phyloP scores from a whole-genome alignment of 352 stramenopile species.

The Globisporangium paroecandrum region DNA sequence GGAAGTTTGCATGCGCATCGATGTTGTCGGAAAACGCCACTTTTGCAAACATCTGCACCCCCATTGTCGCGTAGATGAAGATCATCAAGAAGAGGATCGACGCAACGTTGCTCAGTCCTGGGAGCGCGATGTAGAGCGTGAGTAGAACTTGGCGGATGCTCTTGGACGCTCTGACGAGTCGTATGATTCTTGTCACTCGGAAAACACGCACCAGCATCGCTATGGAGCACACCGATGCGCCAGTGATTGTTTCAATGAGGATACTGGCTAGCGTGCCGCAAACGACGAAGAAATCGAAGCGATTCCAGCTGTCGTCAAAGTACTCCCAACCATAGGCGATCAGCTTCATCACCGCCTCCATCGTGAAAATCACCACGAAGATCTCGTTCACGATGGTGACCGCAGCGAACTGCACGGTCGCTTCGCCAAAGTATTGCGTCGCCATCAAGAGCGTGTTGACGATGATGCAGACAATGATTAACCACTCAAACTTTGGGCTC shows the following conservation, averaged over 20 bases:
- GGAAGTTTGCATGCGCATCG: slow-evolving; percentile 90
- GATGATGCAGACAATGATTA: slow-evolving; percentile 89
- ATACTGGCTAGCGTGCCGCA: slow-evolving; percentile 60
- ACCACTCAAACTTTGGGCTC: slow-evolving; percentile 77
- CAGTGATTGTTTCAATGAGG: slow-evolving; percentile 52
- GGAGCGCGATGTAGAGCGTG: slow-evolving; percentile 89
- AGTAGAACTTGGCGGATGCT: slow-evolving; percentile 86
- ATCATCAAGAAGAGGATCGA: slow-evolving; percentile 90
- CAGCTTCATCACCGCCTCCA: slow-evolving; percentile 89
- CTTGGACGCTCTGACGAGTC: slow-evolving; percentile 84
- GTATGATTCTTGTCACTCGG: slow-evolving; percentile 82
- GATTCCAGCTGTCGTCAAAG: slow-evolving; percentile 86
- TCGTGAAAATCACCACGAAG: slow-evolving; percentile 86
- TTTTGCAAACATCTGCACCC: slow-evolving; percentile 91
- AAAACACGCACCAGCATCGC: slow-evolving; percentile 90
- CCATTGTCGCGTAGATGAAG: slow-evolving; percentile 93
- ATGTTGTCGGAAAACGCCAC: slow-evolving; percentile 71
- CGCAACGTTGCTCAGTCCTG: slow-evolving; percentile 88
- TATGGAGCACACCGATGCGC: slow-evolving; percentile 61
- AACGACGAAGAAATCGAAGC: slow-evolving; percentile 87
- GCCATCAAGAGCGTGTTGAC: slow-evolving; percentile 89
- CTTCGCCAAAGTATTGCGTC: slow-evolving; percentile 82
- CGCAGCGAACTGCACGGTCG: slow-evolving; percentile 37
- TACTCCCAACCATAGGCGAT: slow-evolving; percentile 71
- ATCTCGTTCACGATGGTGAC: slow-evolving; percentile 81